Conservation (phyloP, 2,329 filamentous ascomycete species). For the Cladosporium halotolerans region DNA sequence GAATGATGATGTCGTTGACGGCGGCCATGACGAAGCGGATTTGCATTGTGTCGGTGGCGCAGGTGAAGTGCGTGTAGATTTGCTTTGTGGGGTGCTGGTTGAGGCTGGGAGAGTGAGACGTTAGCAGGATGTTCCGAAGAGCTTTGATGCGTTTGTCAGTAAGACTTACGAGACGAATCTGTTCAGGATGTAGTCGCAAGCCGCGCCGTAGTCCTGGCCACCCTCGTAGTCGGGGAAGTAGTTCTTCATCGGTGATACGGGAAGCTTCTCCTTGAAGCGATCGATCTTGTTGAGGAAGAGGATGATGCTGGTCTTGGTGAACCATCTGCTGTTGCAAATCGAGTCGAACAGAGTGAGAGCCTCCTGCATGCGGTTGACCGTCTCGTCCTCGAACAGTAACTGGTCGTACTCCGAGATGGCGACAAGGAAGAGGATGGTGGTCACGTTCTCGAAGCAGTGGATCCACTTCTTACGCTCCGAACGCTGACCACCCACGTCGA, state of each 20-base stretch:
- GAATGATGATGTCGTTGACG: slow-evolving; percentile 99
- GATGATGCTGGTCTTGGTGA: slow-evolving; percentile 67
- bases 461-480: slow-evolving; percentile 99
- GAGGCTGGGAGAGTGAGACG: slow-evolving; percentile 40
- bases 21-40: slow-evolving; percentile 99
- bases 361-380: slow-evolving; percentile 67
- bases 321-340: slow-evolving; percentile 67
- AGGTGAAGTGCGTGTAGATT: slow-evolving; percentile 99
- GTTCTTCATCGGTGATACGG: slow-evolving; percentile 67
- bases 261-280: slow-evolving; percentile 68
- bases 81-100: slow-evolving; percentile 99
- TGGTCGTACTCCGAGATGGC: slow-evolving; percentile 98
- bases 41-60: slow-evolving; percentile 96
- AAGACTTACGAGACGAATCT: slow-evolving; percentile 65
- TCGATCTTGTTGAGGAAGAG: slow-evolving; percentile 72
- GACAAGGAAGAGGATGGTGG: slow-evolving; percentile 91
- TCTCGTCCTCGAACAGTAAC: slow-evolving; percentile 92
- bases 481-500: slow-evolving; percentile 91
- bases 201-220: slow-evolving; percentile 88
- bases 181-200: slow-evolving; percentile 98
- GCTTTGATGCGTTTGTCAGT: not conserved
- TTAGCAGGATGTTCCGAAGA: slow-evolving; percentile 13
- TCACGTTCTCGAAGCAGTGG: slow-evolving; percentile 97
- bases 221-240: slow-evolving; percentile 79
- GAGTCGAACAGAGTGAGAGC: slow-evolving; percentile 65